These are phyloP conservation scores for Kwoniella botswanensis DNA, from an alignment of 768 basidiomycete genomes.

Conservation along the genomic window DNA sequence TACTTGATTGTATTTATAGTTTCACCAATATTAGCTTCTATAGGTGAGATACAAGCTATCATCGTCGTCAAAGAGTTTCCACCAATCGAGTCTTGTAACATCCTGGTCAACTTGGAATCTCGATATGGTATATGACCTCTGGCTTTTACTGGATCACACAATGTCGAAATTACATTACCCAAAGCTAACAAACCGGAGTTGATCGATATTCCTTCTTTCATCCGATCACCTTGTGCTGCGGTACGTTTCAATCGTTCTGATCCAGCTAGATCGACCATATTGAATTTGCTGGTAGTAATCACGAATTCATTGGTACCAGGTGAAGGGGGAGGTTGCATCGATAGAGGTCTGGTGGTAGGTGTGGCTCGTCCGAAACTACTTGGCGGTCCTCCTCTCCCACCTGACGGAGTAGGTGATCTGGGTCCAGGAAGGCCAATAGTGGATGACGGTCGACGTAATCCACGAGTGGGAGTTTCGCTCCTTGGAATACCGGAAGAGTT, in stretches of 20 bases:
- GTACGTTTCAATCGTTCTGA: slow-evolving; percentile 96
- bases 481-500: slow-evolving; percentile 16
- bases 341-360: slow-evolving; percentile 64
- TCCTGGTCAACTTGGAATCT: slow-evolving; percentile 95
- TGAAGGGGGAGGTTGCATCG: slow-evolving; percentile 64
- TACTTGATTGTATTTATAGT: slow-evolving; percentile 84
- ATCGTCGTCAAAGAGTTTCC: slow-evolving; percentile 98
- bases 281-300: slow-evolving; percentile 91
- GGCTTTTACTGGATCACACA: slow-evolving; percentile 76
- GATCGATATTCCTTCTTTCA: slow-evolving; percentile 99
- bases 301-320: slow-evolving; percentile 74
- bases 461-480: slow-evolving; percentile 33
- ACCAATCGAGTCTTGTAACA: slow-evolving; percentile 77
- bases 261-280: slow-evolving; percentile 97
- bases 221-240: slow-evolving; percentile 91
- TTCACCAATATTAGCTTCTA: slow-evolving; percentile 92
- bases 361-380: slow-evolving; percentile 37
- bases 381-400: slow-evolving; percentile 34
- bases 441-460: slow-evolving; percentile 48
- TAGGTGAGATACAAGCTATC: slow-evolving; percentile 97
- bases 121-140: slow-evolving; percentile 95
- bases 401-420: slow-evolving; percentile 47
- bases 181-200: slow-evolving; percentile 95
- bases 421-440: slow-evolving; percentile 36
- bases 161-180: slow-evolving; percentile 89